Evolutionary conservation across 805 yeast genomes (phyloP), one percentile per base, ranked within the genome.

Genomic region (Zygotorulaspora florentina): DNA sequence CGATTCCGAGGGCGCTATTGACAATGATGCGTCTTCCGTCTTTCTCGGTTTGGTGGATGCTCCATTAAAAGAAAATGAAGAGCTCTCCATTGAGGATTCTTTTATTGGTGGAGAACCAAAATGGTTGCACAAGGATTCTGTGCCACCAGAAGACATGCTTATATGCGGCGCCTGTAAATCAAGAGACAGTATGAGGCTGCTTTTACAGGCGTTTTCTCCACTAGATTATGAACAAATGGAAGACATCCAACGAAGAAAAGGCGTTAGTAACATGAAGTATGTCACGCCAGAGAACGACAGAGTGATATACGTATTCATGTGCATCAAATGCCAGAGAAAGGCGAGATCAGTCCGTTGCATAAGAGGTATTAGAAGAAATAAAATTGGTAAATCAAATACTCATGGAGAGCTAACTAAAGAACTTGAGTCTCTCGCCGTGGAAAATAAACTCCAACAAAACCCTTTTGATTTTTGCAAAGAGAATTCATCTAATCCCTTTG

Each of bases 151-250:
- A 1, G 75, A 74, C 3, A 62, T 79, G 15, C 58, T 83, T 7
- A 61, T 66, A 29, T 93, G 99, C 69, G 77, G 75, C 39, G 76
- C 75, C 43, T 93, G 99, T 68, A 67, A 62, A 25, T 45, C 56
- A 2, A 30, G 66, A 1, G 63, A 70, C 8, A 67, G 71, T 12
- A 74, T 88, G 83, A 78, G 85, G 11, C 66, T 91, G 38, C 69
- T 90, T 26, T 65, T 83, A 1, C 98, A 93, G 62, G 84, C 91
- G 1, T 84, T 76, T 65, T 84, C 96, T 0, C 95, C 95, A 1
- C 65, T 90, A 35, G 87, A 81, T 28, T 48, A 43, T 13, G 66
- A 60, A 12, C 61, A 54, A 39, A 52, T 61, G 31, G 55, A 52
- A 16, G 52, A 47, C 7, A 41, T 58, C n/a, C 61, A 56, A 40